Conservation (phyloP, 176 grass and related monocot species). For the Tillandsia fasciculata region DNA sequence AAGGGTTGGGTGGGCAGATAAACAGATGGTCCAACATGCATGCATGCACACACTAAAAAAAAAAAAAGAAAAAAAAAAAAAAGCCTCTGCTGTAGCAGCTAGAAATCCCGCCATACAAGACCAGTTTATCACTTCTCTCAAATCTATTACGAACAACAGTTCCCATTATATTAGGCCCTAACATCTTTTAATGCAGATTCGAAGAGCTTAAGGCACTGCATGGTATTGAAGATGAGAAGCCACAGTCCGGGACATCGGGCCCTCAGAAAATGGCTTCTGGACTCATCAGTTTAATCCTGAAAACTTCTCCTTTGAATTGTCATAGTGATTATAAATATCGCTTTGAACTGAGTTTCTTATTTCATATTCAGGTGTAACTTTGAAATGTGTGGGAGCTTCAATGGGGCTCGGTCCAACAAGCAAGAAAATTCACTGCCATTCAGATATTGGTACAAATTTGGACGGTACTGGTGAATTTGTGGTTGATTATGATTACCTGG, state of each 20-base stretch:
- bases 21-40: too few species aligned
- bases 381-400: slow-evolving; percentile 94
- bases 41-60: too few species aligned
- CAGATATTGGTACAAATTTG: too few species aligned
- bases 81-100: not conserved
- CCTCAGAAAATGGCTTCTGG: slow-evolving; percentile 78
- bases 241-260: slow-evolving; percentile 40
- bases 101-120: not conserved
- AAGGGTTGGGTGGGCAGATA: too few species aligned
- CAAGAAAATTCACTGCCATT: too few species aligned
- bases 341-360: not conserved
- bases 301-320: not conserved
- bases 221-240: slow-evolving; percentile 83
- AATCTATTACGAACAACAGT: not conserved
- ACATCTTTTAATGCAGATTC: slow-evolving; percentile 44
- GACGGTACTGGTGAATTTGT: too few species aligned
- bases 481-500: too few species aligned
- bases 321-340: not conserved
- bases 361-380: slow-evolving; percentile 43
- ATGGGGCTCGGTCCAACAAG: too few species aligned
- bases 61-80: too few species aligned
- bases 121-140: not conserved
- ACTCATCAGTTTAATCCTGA: slow-evolving; percentile 54
- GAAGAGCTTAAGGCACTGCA: slow-evolving; percentile 59
- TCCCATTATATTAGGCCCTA: not conserved